Percentiles rank a stretch among this genome's conserved stretches.
phyloP scores from a whole-genome alignment of 495 filamentous ascomycete genomes.

The Viridothelium virens region DNA sequence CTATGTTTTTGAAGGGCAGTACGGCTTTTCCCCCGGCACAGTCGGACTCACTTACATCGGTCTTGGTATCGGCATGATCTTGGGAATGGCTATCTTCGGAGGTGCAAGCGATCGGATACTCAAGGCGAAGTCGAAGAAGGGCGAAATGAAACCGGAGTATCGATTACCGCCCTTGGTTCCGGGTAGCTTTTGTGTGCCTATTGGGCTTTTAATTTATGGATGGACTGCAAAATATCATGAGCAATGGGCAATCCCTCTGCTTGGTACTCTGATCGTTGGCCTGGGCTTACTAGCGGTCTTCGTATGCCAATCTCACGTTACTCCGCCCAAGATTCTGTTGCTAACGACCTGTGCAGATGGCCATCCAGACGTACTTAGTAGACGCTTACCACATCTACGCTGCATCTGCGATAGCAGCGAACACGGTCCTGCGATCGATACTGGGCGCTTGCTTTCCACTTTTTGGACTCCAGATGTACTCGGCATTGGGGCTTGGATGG shows the following conservation, averaged over 20 bases:
- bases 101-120: slow-evolving; percentile 28
- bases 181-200: slow-evolving; percentile 28
- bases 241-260: slow-evolving; percentile 36
- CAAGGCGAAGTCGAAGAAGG: slow-evolving; percentile 29
- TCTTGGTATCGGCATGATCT: slow-evolving; percentile 31
- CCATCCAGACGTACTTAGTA: slow-evolving; percentile 35
- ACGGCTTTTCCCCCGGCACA: slow-evolving; percentile 30
- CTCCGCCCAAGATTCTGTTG: not conserved
- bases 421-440: slow-evolving; percentile 31
- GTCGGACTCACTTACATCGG: slow-evolving; percentile 36
- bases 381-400: slow-evolving; percentile 34
- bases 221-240: slow-evolving; percentile 30
- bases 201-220: slow-evolving; percentile 37
- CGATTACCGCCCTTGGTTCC: slow-evolving; percentile 34
- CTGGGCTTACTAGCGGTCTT: slow-evolving; percentile 32
- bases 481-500: slow-evolving; percentile 34
- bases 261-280: slow-evolving; percentile 33
- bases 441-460: slow-evolving; percentile 35
- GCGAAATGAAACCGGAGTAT: slow-evolving; percentile 34
- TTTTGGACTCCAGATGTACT: slow-evolving; percentile 32
- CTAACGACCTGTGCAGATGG: slow-evolving; percentile 21
- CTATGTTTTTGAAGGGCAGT: slow-evolving; percentile 37
- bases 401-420: slow-evolving; percentile 35
- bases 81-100: slow-evolving; percentile 31
- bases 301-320: slow-evolving; percentile 11